phyloP scores from a whole-genome alignment of 768 basidiomycete species.

The Tricholoma hemisulphureum region DNA sequence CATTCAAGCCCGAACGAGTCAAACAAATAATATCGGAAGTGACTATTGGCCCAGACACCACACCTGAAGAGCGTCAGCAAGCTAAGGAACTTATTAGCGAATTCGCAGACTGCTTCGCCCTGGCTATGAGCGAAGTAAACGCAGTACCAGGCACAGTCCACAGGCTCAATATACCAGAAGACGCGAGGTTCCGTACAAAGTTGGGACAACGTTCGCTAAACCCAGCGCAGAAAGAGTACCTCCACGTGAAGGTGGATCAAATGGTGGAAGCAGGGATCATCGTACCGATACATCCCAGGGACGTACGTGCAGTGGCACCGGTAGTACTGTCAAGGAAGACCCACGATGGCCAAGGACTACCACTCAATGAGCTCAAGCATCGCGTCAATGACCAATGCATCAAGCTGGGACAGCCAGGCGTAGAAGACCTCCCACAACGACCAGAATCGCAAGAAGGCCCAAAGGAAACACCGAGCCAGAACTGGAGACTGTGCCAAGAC shows the following conservation, averaged over 20 bases:
- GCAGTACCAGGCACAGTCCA: too few relatives aligned
- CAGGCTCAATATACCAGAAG: too few relatives aligned
- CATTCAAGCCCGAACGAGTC: background rate
- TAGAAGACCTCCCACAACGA: conserved; percentile 19
- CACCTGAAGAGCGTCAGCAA: conserved; percentile 26
- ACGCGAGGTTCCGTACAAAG: conserved; percentile 22
- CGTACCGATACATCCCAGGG: too few relatives aligned
- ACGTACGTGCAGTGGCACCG: too few relatives aligned
- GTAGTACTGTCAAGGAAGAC: too few relatives aligned
- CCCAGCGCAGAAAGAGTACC: too few relatives aligned
- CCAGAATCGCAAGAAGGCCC: background rate
- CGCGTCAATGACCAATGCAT: conserved; percentile 22
- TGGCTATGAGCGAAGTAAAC: too few relatives aligned
- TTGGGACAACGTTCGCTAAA: conserved; percentile 21
- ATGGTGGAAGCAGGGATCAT: too few relatives aligned
- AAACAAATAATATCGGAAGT: background rate
- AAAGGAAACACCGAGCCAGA: too few relatives aligned
- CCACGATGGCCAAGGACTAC: too few relatives aligned
- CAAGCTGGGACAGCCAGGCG: conserved; percentile 16
- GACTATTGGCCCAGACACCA: conserved; percentile 34
- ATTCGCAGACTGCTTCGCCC: background rate
- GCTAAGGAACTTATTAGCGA: conserved; percentile 19
- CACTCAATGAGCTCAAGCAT: too few relatives aligned
- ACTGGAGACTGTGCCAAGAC: conserved; percentile 36
- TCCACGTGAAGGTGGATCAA: too few relatives aligned